Percentiles rank a stretch among this genome's conserved stretches.
phyloP scores from a whole-genome alignment of 768 basidiomycete species.

The Leccinum fibrillosum region DNA sequence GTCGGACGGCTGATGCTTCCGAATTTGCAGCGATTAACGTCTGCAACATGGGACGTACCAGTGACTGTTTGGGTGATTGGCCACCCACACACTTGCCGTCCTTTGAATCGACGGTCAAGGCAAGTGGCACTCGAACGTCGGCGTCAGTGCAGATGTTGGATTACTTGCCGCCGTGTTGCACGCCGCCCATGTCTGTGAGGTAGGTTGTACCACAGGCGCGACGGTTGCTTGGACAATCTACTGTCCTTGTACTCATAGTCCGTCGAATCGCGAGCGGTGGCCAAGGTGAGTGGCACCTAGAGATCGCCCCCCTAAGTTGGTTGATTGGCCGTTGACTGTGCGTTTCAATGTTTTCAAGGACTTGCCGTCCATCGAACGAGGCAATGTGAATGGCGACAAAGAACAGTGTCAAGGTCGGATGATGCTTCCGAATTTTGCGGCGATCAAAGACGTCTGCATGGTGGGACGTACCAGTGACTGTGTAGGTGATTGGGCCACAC shows the following conservation, averaged over 20 bases:
- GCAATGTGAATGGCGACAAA: too few relatives aligned
- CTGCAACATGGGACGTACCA: not conserved
- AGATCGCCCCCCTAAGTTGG: not conserved
- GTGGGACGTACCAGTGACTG: too few relatives aligned
- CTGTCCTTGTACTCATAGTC: not conserved
- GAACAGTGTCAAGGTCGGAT: too few relatives aligned
- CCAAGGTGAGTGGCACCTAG: not conserved
- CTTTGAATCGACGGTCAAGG: not conserved
- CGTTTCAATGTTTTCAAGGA: too few relatives aligned
- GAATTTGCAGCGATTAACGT: not conserved
- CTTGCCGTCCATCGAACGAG: too few relatives aligned
- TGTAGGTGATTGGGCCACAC: too few relatives aligned
- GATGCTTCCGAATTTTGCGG: too few relatives aligned
- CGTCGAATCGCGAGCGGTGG: not conserved
- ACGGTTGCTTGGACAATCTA: too few relatives aligned
- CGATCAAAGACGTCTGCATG: too few relatives aligned
- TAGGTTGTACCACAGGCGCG: too few relatives aligned
- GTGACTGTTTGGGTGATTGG: too few relatives aligned
- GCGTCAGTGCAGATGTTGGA: too few relatives aligned
- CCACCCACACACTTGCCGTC: not conserved
- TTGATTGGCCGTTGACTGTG: not conserved
- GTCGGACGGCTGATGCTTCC: not conserved
- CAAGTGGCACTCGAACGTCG: not conserved
- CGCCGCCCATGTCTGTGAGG: not conserved
- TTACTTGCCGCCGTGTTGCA: not conserved